Evolutionary conservation across 176 grass and related monocot species (phyloP).

Genomic region (Puccinellia tenuiflora): DNA sequence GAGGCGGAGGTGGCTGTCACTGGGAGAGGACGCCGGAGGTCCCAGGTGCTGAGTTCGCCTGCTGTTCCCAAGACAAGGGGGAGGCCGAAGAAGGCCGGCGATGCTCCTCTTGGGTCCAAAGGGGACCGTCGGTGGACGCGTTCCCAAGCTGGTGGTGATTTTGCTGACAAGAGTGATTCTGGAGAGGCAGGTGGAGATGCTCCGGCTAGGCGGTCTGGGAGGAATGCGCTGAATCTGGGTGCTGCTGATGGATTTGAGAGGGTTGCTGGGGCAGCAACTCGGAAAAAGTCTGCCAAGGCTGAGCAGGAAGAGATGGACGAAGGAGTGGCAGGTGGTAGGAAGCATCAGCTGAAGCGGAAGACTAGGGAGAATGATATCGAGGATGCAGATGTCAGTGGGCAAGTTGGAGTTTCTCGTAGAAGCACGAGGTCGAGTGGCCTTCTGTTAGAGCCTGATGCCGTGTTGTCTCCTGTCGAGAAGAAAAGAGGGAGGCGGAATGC

Average conservation of each 20-base stretch:
- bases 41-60: not conserved
- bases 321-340: not conserved
- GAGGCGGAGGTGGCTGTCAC: not conserved
- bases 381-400: not conserved
- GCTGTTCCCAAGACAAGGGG: slow-evolving; percentile 16
- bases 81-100: slow-evolving; percentile 5
- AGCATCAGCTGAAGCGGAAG: slow-evolving; percentile 18
- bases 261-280: not conserved
- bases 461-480: slow-evolving; percentile 15
- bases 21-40: not conserved
- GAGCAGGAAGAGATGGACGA: not conserved
- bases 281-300: not conserved
- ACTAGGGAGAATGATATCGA: not conserved
- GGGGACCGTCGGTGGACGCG: not conserved
- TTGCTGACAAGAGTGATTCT: not conserved
- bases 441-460: not conserved
- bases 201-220: not conserved
- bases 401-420: slow-evolving; percentile 3
- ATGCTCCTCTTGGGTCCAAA: not conserved
- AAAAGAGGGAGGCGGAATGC: slow-evolving; percentile 7
- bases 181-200: not conserved
- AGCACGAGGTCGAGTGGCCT: slow-evolving; percentile 1
- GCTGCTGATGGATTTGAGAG: not conserved
- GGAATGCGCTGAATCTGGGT: not conserved
- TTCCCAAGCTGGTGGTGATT: not conserved